Base-by-base conservation (phyloP, 805 yeast genomes). In the Priceomyces melissophilus region DNA sequence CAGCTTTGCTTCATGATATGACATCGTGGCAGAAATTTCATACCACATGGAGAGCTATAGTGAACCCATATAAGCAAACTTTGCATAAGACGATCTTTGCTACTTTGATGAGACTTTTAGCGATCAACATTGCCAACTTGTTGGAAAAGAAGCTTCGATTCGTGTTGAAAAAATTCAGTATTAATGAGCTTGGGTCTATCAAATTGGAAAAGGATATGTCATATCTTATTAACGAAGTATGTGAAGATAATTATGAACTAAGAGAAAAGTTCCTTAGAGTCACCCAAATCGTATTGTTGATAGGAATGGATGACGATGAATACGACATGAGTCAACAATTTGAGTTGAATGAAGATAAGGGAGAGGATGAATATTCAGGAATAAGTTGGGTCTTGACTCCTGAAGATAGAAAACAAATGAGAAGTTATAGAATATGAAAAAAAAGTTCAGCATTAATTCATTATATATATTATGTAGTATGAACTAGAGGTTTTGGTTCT, bases 151-250 rank as follows among this genome's bases (percentile, higher is more conserved):
- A 81, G 50, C 66, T 91, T 23, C 78, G 91, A 80, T 49, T 71
- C 3, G 68, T 86, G 35, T 77, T 82, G 36, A 76, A 78, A 39
- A 79, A 78, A 48, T 66, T 57, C 47, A 59, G 55, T 37, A 78
- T 88, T 44, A 89, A 87, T 55, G 95, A 86, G 50, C 63, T 86
- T 31, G 98, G 97, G 1, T 81, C 95, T 0, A 73, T 88, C 13
- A 84, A 82, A 48, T 66, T 93, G 37, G 98, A 93, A 48, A 79
- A 86, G 44, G 96, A 90, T 55, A 65, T 89, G 15, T 79, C 89
- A 35, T 71, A 78, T 20, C 73, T 91, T 27, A 85, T 93, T 38
- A 76, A 82, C 34, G 84, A 83, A 43, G 75, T 87, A 4, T 82
- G 95, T 37, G 82, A 80, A 37, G 78, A 80, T 42, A 69, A 82